Base-by-base conservation (phyloP, 1,284 basidiomycete genomes). In the Porodaedalea pini region DNA sequence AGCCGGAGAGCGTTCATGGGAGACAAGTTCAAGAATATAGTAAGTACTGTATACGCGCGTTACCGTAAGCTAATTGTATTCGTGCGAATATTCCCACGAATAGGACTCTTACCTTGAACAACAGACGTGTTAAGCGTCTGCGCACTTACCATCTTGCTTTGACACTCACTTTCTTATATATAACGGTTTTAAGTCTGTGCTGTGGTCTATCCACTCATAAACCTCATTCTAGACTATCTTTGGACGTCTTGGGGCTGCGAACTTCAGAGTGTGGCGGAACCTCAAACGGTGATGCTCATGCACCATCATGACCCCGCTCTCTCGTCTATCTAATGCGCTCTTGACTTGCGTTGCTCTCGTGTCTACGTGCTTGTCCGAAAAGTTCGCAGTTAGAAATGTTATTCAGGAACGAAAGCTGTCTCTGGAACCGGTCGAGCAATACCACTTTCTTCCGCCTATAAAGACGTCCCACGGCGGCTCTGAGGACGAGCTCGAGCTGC, bases 401-500 rank as follows among this genome's bases (percentile, higher is more conserved):
- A 25, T 56, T 11, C 52, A 47, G 45, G 54, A 59, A 8, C 53
- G 58, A 31, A 50, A 29, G 25, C 31, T 59, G 29, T 29, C 53
- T 6, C 31, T 51, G 11, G 49, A 43, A 2, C 27, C 43, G 17
- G 21, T 45, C 37, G 51, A 57, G 3, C 44, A 52, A 37, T 58
- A 61, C 19, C 66, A 57, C 32, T 61, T 66, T 56, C 56, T 64
- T 15, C 63, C 65, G 29, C 63, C 65, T 19, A 51, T 57, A 19
- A 51, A 54, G 15, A 31, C 57, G 11, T 43, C 37, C 39, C 58
- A 44, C 27, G 34, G 55, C 13, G 58, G 65, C 53, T 56, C 63
- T 39, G 63, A 61, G 0, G 67, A 76, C 19, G 78, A 84, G 59
- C 72, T 85, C 15, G 77, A 85, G 31, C 74, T 93, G 3, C 71